These are phyloP conservation scores for Aspergillus sp. DNA, from an alignment of 2,329 filamentous ascomycete genomes.

Conservation along the genomic window DNA sequence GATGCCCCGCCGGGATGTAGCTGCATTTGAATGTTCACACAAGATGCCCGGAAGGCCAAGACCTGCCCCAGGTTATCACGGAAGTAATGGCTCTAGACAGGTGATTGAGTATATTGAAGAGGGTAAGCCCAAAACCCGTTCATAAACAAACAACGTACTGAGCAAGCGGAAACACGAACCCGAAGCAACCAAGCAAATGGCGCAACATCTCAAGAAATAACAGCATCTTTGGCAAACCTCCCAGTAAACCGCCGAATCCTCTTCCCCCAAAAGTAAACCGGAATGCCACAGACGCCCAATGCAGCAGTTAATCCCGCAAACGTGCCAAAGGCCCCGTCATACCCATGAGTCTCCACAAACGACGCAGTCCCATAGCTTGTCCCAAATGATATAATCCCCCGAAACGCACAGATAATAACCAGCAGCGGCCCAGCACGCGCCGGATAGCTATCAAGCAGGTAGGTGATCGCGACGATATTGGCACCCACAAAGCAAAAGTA, in stretches of 20 bases:
- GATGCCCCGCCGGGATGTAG: too few species aligned
- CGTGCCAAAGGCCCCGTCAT: conserved; percentile 34
- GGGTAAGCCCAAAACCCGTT: too few species aligned
- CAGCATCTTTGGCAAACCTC: conserved; percentile 13
- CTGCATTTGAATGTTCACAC: too few species aligned
- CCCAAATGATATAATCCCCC: conserved; percentile 49
- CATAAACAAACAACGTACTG: too few species aligned
- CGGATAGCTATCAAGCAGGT: conserved; percentile 47
- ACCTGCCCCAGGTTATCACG: too few species aligned
- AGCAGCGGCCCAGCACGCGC: conserved; percentile 43
- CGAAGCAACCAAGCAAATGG: too few species aligned
- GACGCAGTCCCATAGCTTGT: conserved; percentile 38
- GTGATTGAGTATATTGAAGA: too few species aligned
- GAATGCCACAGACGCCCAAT: conserved; percentile 29
- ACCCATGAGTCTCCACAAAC: conserved; percentile 26
- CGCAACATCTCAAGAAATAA: not conserved
- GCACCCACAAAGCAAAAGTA: conserved; percentile 34
- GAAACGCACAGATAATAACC: conserved; percentile 48
- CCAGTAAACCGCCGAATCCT: conserved; percentile 29
- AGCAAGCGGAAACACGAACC: too few species aligned
- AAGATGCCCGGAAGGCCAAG: too few species aligned
- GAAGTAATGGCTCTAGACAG: too few species aligned
- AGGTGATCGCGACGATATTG: conserved; percentile 48
- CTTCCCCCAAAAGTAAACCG: conserved; percentile 33
- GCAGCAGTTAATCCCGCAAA: conserved; percentile 33